Base-by-base conservation (phyloP, 176 grass and related monocot genomes). In the Zoysia japonica region DNA sequence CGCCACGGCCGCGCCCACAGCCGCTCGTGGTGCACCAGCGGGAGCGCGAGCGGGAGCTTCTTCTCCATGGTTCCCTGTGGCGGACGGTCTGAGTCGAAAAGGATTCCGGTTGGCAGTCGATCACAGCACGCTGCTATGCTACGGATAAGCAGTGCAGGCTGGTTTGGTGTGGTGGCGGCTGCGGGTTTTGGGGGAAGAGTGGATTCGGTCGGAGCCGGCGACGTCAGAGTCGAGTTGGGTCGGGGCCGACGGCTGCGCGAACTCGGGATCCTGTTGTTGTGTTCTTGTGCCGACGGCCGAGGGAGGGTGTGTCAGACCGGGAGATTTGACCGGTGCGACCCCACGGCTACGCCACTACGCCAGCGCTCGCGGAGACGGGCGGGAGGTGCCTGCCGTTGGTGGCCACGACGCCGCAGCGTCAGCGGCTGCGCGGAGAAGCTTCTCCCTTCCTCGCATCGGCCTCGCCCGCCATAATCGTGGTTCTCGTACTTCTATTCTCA, bases 1-100 rank as follows among this genome's bases (percentile, higher is more conserved):
- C 95, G 79, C 95, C 92, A 92, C 14, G 92, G 92, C 53, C 92
- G 92, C 49, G 54, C 70, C 79, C 77, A 90, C 13, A 88, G 63
- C 42, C 64, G 82, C 45, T 92, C 88, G n/a, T 66, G 52, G 65
- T 84, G 77, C 70, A 62, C 86, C 57, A 87, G 67, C 15, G 71
- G 48, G 19, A 85, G 61, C 19, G 39, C 71, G 42, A 83, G 38
- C 68, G 35, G 67, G 10, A 86, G 65, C 87, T 87, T 94, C 91
- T 90, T 97, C 75, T 94, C 92, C 92, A 92, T 91, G 1, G 20
- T 8, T 20, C 19, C 3, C 2, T 28, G 6, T 5, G 45, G 43
- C 43, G 43, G 43, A 3, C 43, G 43, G 6, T 3, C 43, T 4
- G 4, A 47, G 45, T 6, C 5, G 45, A 40, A 65, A 70, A 40